Evolutionary conservation across 2,329 filamentous ascomycete species (phyloP), one percentile per base, ranked within the genome.

Genomic region (Emergomyces orientalis): DNA sequence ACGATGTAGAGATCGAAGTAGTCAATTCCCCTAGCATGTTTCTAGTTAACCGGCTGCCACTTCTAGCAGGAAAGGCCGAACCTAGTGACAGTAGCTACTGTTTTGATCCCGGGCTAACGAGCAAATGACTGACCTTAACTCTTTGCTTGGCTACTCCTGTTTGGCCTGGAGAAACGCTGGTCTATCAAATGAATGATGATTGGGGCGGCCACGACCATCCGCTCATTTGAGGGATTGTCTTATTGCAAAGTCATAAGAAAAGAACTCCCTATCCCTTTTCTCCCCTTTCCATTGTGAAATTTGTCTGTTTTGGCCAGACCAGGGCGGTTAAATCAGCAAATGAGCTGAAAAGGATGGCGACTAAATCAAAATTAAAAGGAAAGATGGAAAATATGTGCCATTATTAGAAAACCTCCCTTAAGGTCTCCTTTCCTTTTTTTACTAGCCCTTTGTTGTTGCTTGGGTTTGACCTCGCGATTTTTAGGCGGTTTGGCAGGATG

Each of bases 1-100:
- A 95, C 86, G 71, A 93, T 81, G 84, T 87, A 96, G 68, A 95
- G 85, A 76, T 96, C 91, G 76, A 96, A 92, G 82, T 95, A 95
- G 71, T 92, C 90, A 65, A 95, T 75, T 66, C 88, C 87, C 86
- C 89, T n/a, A 43, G 58, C 47, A 34, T 30, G 37, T 17, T 41
- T 30, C 22, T 59, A 22, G 41, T 37, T n/a, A 27, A 22, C 14
- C 30, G 4, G 22, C 14, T 11, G n/a, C n/a, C 32, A 17, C 19
- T 43, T 22, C 56, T 13, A 30, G n/a, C 37, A 13, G 19, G 37
- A 17, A 27, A 37, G 22, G 22, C 39, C 6, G 6, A n/a, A 25
- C 39, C 30, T n/a, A 6, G 17, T 41, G 17, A 22, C 39, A 58
- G n/a, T 27, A 6, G 14, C 22, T 14, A 6, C 32, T 27, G 9